These are phyloP conservation scores for Verticillium albo-atrum DNA, from an alignment of 2,329 filamentous ascomycete genomes.

Conservation along the genomic window DNA sequence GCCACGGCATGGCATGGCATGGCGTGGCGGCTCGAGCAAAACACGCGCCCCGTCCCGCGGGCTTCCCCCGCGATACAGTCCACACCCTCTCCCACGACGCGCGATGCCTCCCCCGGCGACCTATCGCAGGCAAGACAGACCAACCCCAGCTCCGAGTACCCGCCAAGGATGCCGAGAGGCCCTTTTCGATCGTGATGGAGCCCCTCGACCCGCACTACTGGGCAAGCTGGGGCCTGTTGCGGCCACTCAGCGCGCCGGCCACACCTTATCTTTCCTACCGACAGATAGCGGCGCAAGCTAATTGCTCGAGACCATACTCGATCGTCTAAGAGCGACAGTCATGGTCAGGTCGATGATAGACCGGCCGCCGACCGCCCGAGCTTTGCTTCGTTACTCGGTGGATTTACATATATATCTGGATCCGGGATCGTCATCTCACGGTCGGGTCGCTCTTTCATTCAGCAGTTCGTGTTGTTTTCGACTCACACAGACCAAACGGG, in stretches of 20 bases:
- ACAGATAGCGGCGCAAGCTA: slow-evolving; percentile 1
- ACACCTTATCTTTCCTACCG: slow-evolving; percentile 1
- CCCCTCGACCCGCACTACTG: background rate
- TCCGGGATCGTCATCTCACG: background rate
- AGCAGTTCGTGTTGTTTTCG: background rate
- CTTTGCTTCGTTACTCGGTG: background rate
- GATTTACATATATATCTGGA: background rate
- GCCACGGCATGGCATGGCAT: background rate
- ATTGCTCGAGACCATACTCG: slow-evolving; percentile 1
- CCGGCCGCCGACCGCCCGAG: background rate
- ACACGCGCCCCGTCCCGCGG: background rate
- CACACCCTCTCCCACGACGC: background rate
- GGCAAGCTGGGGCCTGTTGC: background rate
- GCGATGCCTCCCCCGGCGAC: background rate
- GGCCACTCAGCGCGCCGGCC: slow-evolving; percentile 1
- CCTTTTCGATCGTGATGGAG: background rate
- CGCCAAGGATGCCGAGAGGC: slow-evolving; percentile 1
- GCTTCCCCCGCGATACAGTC: background rate
- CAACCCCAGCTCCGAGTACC: background rate
- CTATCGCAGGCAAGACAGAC: background rate
- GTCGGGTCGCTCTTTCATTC: background rate
- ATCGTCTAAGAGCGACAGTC: slow-evolving; percentile 1
- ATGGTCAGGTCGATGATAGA: background rate
- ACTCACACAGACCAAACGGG: background rate
- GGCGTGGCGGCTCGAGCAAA: background rate